These are phyloP conservation scores for Lolium multiflorum DNA, from an alignment of 176 grass and related monocot genomes.

Conservation along the genomic window DNA sequence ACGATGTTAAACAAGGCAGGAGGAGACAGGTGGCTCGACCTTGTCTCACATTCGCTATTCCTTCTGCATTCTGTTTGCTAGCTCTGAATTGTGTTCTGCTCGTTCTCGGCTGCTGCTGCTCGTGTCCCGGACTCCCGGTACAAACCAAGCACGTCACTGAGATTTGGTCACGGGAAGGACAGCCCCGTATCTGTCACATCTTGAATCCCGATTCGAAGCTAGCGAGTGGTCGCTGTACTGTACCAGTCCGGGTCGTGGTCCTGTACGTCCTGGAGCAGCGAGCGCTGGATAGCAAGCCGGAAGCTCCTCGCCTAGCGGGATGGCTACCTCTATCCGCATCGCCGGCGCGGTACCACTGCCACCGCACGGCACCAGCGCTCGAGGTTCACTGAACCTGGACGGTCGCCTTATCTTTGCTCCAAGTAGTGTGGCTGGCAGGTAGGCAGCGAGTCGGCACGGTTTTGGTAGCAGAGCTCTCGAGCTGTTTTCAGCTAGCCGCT, in stretches of 20 bases:
- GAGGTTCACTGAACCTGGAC: constrained; percentile 41
- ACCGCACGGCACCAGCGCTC: too few relatives aligned
- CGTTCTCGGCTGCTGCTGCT: neutral
- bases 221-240: neutral
- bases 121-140: neutral
- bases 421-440: neutral
- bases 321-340: neutral
- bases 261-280: neutral
- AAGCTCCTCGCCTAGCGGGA: neutral
- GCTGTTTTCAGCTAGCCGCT: neutral
- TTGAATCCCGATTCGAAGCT: neutral
- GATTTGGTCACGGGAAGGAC: neutral
- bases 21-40: too few relatives aligned
- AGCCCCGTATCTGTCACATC: neutral
- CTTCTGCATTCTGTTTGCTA: too few relatives aligned
- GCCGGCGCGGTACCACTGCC: neutral
- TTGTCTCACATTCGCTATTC: too few relatives aligned
- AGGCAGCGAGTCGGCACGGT: neutral
- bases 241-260: neutral
- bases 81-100: neutral
- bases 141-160: neutral
- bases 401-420: neutral
- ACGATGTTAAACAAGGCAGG: too few relatives aligned
- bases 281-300: neutral
- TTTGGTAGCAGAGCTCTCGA: neutral